Conservation (phyloP, 176 grass and related monocot species). For the Aegilops bicornis region DNA sequence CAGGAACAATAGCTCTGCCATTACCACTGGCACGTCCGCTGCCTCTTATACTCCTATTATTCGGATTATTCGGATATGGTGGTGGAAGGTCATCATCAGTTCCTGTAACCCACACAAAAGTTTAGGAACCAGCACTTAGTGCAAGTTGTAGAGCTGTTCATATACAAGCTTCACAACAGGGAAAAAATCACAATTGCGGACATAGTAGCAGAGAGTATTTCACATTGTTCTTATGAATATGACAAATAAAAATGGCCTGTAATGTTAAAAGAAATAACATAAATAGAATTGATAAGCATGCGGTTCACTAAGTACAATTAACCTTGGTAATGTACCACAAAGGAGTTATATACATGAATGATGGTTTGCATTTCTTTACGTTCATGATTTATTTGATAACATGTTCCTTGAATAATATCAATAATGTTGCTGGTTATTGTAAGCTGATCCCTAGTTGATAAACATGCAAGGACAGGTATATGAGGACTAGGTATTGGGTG, state of each 20-base stretch:
- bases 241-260: neutral
- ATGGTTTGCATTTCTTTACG: neutral
- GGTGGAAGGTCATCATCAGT: constrained; percentile 94
- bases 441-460: too few species aligned
- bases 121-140: constrained; percentile 14
- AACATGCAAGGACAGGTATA: too few species aligned
- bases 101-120: constrained; percentile 44
- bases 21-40: constrained; percentile 73
- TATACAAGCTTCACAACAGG: constrained; percentile 3
- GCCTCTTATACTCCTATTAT: constrained; percentile 48
- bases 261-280: constrained; percentile 12
- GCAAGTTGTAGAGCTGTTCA: neutral
- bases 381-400: neutral
- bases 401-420: constrained; percentile 6
- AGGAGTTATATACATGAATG: neutral
- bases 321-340: neutral
- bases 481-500: too few species aligned
- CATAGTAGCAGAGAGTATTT: constrained; percentile 11
- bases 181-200: neutral
- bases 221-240: constrained; percentile 4
- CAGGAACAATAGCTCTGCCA: constrained; percentile 55
- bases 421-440: constrained; percentile 7
- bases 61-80: constrained; percentile 44
- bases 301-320: neutral
- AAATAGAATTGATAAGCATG: neutral